phyloP scores from a whole-genome alignment of 2,329 filamentous ascomycete species.

The Colletotrichum paranaense region DNA sequence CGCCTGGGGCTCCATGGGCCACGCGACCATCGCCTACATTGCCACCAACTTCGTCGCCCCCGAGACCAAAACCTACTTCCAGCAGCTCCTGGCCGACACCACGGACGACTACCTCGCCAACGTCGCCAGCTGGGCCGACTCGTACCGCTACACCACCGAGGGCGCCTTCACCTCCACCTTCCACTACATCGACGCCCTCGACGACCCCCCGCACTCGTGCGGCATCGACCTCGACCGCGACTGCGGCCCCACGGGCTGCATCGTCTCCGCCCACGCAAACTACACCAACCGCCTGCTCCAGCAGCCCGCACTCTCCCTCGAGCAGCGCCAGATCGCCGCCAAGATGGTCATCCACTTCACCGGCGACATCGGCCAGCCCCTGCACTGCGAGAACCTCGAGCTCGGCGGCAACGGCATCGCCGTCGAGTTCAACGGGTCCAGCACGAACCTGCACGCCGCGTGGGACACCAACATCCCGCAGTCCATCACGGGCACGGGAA shows the following conservation, averaged over 20 bases:
- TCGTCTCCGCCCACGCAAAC: slow-evolving; percentile 36
- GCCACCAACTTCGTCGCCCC: slow-evolving; percentile 59
- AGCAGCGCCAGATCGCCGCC: slow-evolving; percentile 35
- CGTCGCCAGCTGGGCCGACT: slow-evolving; percentile 50
- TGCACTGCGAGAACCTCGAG: slow-evolving; percentile 36
- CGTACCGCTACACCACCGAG: slow-evolving; percentile 37
- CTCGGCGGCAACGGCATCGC: slow-evolving; percentile 49
- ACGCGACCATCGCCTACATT: slow-evolving; percentile 65
- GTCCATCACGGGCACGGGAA: slow-evolving; percentile 52
- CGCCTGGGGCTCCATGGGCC: slow-evolving; percentile 59
- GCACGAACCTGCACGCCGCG: slow-evolving; percentile 68
- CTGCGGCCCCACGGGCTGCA: slow-evolving; percentile 35
- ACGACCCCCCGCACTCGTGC: slow-evolving; percentile 34
- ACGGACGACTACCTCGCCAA: slow-evolving; percentile 59
- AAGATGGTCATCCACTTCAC: slow-evolving; percentile 38
- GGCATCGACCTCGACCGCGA: slow-evolving; percentile 36
- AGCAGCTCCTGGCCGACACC: slow-evolving; percentile 50
- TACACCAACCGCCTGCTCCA: slow-evolving; percentile 49
- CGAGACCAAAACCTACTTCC: slow-evolving; percentile 44
- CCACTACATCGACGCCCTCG: slow-evolving; percentile 37
- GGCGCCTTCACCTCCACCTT: slow-evolving; percentile 36
- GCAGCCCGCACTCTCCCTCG: slow-evolving; percentile 50
- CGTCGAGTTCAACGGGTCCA: slow-evolving; percentile 62
- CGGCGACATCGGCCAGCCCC: slow-evolving; percentile 37
- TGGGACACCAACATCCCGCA: slow-evolving; percentile 72